Base-by-base conservation (phyloP, 495 filamentous ascomycete species). In the Sphaerosporella brunnea region DNA sequence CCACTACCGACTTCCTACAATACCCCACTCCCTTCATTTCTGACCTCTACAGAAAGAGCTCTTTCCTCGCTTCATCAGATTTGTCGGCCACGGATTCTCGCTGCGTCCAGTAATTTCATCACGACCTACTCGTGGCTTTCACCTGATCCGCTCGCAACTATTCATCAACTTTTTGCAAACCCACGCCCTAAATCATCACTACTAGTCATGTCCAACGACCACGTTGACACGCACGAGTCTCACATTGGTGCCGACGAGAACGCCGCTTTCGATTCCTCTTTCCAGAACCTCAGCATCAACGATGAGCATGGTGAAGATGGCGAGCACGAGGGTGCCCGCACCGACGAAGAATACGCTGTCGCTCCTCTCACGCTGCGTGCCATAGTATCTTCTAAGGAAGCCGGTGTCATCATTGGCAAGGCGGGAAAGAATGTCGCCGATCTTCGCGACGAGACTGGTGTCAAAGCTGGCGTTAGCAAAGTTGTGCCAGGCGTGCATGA, bases 391-490 rank as follows among this genome's bases (percentile, higher is more conserved):
- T 92, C 92, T 56, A 95, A 95, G 67, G 90, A 96, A 66, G 90
- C 90, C 45, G 90, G 90, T 54, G 83, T 96, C 48, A 95, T 97
- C 64, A 97, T 97, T 60, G 90, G 90, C 59, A 97, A 96, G 67
- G 85, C 80, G 34, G 90, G 90, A 49, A 93, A 97, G 72, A 96
- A 97, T 59, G 90, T 97, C 34, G 90, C 90, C 20, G 87, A 96
- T 61, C 69, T 97, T 50, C 83, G 90, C 59, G 88, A 97, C 50
- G 86, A 94, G 65, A 97, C 92, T 43, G 90, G 86, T 49, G 90
- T 95, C 43, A 93, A 88, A 65, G 90, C 90, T 51, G 90, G 90
- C 51, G 90, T 97, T 34, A 94, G 85, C 73, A 97, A 96, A 70
- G 92, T 96, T 36, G 90, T 97, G 38, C 84, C 83, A 45, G 87